Base-by-base conservation (phyloP, 176 grass and related monocot species). In the Phoenix roebelenii region DNA sequence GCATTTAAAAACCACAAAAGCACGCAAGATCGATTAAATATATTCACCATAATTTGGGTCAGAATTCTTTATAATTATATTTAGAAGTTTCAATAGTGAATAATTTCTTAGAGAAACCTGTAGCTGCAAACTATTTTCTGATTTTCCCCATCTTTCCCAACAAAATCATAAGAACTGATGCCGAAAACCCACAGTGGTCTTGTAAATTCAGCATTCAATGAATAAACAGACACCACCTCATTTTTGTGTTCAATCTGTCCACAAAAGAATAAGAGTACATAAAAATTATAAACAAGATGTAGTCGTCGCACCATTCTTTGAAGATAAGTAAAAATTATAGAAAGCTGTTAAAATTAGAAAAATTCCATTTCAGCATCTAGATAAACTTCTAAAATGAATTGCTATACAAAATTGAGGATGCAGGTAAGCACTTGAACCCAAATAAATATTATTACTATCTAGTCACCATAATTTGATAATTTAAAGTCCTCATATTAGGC, bases 121-220 rank as follows among this genome's bases (percentile, higher is more conserved):
- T 96, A 96, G 72, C 77, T 96, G 69, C 89, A 87, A 59, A 96
- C 18, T 23, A 96, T 82, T 39, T 22, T 63, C 70, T 59, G 74
- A 74, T 86, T 63, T 32, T 71, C 19, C 18, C 49, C 67, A 55
- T 75, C 74, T 54, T 71, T 74, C 49, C 81, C 77, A 71, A 87
- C 76, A 85, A 96, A 96, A 85, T 73, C 80, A 5, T 90, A 96
- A 16, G 91, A 96, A 58, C 65, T 90, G 52, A 85, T 90, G 68
- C 91, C 91, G 70, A 87, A 96, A 74, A 85, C 78, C 91, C 91
- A 96, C 16, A 96, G 57, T 53, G 91, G 86, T 48, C 62, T 79
- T 61, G 91, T 85, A 63, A 90, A 96, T 58, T 96, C 91, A 75
- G 91, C 91, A 73, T 96, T 77, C 23, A 96, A 51, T 18, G 75